A percentile compares a stretch with the other conserved stretches of the same genome.
phyloP scores from a whole-genome alignment of 768 basidiomycete genomes.

The Exsudoporus frostii region DNA sequence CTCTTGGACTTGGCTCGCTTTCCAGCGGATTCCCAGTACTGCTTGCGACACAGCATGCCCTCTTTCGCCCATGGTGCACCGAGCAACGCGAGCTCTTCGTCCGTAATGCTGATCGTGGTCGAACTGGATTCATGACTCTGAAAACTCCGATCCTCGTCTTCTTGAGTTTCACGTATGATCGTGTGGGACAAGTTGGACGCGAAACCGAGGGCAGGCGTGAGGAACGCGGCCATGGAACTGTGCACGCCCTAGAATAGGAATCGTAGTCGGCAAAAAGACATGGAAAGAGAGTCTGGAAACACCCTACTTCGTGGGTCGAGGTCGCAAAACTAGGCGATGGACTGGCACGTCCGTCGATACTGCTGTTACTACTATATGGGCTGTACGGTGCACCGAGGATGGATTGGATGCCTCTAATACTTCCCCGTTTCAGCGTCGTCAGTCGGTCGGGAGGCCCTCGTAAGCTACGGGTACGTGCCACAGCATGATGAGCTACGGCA shows the following conservation, averaged over 20 bases:
- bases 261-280: constrained; percentile 11
- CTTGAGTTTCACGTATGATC: constrained; percentile 92
- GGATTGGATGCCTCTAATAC: constrained; percentile 83
- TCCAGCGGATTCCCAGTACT: constrained; percentile 85
- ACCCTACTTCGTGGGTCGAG: constrained; percentile 74
- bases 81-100: constrained; percentile 92
- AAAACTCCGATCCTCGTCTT: constrained; percentile 74
- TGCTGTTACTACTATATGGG: constrained; percentile 82
- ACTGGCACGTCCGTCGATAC: constrained; percentile 85
- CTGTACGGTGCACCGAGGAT: constrained; percentile 70
- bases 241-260: constrained; percentile 46
- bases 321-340: constrained; percentile 92
- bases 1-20: constrained; percentile 84
- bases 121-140: constrained; percentile 62
- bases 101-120: constrained; percentile 81
- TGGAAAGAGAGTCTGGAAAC: neutral
- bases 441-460: constrained; percentile 71
- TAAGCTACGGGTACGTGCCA: constrained; percentile 66
- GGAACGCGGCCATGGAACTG: constrained; percentile 63
- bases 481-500: constrained; percentile 39
- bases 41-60: constrained; percentile 91
- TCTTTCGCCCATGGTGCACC: constrained; percentile 99
- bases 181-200: constrained; percentile 94
- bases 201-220: constrained; percentile 89
- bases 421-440: constrained; percentile 81